A percentile compares a stretch with the other conserved stretches of the same genome.
These are phyloP conservation scores for Apiospora saccharicola DNA, from an alignment of 2,329 filamentous ascomycete species.

Conservation along the genomic window DNA sequence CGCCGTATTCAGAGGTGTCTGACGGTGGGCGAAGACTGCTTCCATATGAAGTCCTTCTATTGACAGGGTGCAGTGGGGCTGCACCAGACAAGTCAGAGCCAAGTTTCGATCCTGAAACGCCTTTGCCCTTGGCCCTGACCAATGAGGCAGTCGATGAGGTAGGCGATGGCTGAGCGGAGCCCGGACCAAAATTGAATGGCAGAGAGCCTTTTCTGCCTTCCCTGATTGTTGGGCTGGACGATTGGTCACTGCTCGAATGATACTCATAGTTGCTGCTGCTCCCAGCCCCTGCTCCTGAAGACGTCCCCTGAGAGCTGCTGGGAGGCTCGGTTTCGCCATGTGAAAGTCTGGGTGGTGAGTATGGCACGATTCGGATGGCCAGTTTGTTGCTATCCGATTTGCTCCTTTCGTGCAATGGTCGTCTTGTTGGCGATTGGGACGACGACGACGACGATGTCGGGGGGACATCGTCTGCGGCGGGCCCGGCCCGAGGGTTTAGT, in stretches of 20 bases:
- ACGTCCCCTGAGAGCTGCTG: slow-evolving; percentile 32
- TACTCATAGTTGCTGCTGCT: slow-evolving; percentile 27
- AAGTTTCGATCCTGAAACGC: slow-evolving; percentile 56
- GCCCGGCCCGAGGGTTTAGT: slow-evolving; percentile 30
- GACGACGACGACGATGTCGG: slow-evolving; percentile 39
- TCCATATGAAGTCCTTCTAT: slow-evolving; percentile 47
- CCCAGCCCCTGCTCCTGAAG: slow-evolving; percentile 31
- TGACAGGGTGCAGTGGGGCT: slow-evolving; percentile 47
- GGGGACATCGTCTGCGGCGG: slow-evolving; percentile 43
- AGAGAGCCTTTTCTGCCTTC: slow-evolving; percentile 27
- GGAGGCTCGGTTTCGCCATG: slow-evolving; percentile 36
- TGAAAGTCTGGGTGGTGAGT: slow-evolving; percentile 52
- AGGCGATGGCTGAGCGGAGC: slow-evolving; percentile 46
- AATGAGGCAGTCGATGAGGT: slow-evolving; percentile 43
- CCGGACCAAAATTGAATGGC: slow-evolving; percentile 25
- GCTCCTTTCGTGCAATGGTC: slow-evolving; percentile 49
- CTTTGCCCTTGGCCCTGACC: slow-evolving; percentile 45
- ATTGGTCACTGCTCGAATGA: slow-evolving; percentile 31
- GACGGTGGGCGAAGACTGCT: slow-evolving; percentile 47
- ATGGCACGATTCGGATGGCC: slow-evolving; percentile 57
- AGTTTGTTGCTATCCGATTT: slow-evolving; percentile 51
- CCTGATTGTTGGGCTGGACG: slow-evolving; percentile 34
- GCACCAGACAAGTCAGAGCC: slow-evolving; percentile 43
- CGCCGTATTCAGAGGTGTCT: slow-evolving; percentile 35
- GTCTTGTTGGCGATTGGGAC: slow-evolving; percentile 36